Conservation (phyloP, 169 alveolate species). For the Babesia bovis region DNA sequence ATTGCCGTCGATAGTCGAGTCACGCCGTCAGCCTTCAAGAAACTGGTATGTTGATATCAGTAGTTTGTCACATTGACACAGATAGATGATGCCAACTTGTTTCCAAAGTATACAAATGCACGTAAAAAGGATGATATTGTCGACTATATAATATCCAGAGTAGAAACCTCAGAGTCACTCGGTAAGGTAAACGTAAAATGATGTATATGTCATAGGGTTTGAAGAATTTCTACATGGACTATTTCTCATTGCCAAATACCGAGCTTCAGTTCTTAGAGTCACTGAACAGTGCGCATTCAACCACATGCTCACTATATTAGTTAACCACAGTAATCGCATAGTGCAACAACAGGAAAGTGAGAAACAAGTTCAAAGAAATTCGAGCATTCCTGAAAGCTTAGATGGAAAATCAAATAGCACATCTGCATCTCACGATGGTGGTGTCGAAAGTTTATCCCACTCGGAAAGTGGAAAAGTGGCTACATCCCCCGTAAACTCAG, state of each 20-base stretch:
- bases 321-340: neutral
- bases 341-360: neutral
- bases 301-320: slow-evolving; percentile 25
- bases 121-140: slow-evolving; percentile 56
- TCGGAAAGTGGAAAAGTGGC: neutral
- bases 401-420: neutral
- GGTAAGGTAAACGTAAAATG: slow-evolving; percentile 12
- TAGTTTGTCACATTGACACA: neutral
- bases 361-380: neutral
- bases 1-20: slow-evolving; percentile 6
- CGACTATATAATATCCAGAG: slow-evolving; percentile 28
- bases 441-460: neutral
- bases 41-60: slow-evolving; percentile 6
- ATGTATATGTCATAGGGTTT: slow-evolving; percentile 13
- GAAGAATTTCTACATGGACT: slow-evolving; percentile 55
- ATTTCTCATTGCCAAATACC: slow-evolving; percentile 52
- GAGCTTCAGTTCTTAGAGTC: slow-evolving; percentile 50
- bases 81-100: slow-evolving; percentile 42
- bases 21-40: neutral
- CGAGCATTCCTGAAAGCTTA: neutral
- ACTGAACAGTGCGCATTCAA: slow-evolving; percentile 62
- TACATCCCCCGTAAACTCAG: neutral
- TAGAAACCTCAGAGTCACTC: slow-evolving; percentile 1
- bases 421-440: neutral
- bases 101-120: slow-evolving; percentile 41